Evolutionary conservation across 1,139 yeast genomes (phyloP), one percentile per base, ranked within the genome.

Genomic region (Chernovozyma aurita): DNA sequence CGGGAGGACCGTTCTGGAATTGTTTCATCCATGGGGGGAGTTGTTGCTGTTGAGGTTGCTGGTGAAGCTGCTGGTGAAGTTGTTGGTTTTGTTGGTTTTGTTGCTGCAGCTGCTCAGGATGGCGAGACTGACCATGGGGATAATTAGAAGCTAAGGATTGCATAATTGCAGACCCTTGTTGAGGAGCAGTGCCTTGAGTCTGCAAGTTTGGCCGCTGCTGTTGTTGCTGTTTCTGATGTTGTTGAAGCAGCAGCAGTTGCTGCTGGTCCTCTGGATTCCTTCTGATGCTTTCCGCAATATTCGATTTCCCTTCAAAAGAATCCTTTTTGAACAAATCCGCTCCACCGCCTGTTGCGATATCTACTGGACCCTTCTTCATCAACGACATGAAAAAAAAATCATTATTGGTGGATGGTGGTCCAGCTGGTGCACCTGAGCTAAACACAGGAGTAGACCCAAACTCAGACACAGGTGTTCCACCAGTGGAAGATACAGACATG

Each of bases 331-430:
- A n/a, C n/a, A n/a, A n/a, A n/a, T n/a, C n/a, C n/a, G n/a, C n/a
- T n/a, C n/a, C n/a, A n/a, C n/a, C n/a, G n/a, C n/a, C n/a, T n/a
- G n/a, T n/a, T n/a, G n/a, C n/a, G n/a, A n/a, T n/a, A n/a, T n/a
- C n/a, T n/a, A n/a, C 12, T 6, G 28, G 28, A 4, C 31, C 27
- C 11, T 18, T 55, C 47, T 70, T 76, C 49, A 77, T 54, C 39
- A 78, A 58, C 0, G 82, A 73, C 62, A 71, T 63, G 52, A 78
- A 76, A 44, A 78, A 78, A 4, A 73, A 59, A 42, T 76, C 80
- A 45, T 73, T 73, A 6, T 7, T 6, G 18, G 17, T 18, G 30
- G 14, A 18, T 13, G 32, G 41, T 36, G 24, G 30, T n/a, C 33
- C 39, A 16, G 8, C 28, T 11, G 25, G 25, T n/a, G n/a, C n/a